Evolutionary conservation across 306 rosid genomes (phyloP).

Genomic region (Pterocarpus macrocarpus): DNA sequence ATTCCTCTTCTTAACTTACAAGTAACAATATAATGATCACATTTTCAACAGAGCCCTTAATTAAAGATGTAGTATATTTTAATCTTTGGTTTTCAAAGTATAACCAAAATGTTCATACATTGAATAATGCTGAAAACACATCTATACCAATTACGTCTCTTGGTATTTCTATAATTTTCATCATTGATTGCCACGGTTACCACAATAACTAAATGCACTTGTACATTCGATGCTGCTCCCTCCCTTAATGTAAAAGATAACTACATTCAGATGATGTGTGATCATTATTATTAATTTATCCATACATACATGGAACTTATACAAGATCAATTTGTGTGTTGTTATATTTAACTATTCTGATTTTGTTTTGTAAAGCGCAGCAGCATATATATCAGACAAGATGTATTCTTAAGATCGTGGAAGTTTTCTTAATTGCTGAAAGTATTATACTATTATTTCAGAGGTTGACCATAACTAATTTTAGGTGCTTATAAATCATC

Average conservation of each 20-base stretch:
- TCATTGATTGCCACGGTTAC: background rate
- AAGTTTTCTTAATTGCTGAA: background rate
- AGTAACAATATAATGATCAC: slow-evolving; percentile 41
- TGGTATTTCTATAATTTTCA: too few relatives aligned
- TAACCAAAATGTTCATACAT: background rate
- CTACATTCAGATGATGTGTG: background rate
- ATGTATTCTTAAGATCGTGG: too few relatives aligned
- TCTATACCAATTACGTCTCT: background rate
- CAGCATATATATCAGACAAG: background rate
- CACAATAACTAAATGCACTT: background rate
- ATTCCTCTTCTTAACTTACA: slow-evolving; percentile 19
- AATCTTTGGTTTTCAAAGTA: background rate
- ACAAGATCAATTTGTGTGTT: background rate
- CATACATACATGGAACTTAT: background rate
- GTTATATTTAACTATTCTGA: background rate
- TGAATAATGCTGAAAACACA: background rate
- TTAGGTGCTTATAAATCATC: background rate
- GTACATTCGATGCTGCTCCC: background rate
- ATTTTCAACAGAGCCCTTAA: background rate
- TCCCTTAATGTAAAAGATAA: background rate
- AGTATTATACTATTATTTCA: too few relatives aligned
- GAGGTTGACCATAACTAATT: background rate
- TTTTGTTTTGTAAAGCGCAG: background rate
- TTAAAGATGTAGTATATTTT: background rate
- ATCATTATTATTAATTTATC: background rate